These are phyloP conservation scores for Amylocystis lapponica DNA, from an alignment of 768 basidiomycete genomes.

Conservation along the genomic window DNA sequence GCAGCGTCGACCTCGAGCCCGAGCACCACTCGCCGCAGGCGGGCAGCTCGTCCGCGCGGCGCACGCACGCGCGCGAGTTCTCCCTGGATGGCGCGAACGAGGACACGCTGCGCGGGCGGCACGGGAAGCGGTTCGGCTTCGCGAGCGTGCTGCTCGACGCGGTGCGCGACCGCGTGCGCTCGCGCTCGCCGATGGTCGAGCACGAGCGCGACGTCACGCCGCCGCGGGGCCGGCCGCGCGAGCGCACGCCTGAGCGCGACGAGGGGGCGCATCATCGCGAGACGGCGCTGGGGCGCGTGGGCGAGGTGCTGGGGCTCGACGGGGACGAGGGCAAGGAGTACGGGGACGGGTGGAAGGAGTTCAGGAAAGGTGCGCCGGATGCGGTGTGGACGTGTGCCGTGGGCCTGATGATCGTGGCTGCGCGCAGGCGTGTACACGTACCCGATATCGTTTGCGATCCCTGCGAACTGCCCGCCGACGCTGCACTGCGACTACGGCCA, in stretches of 20 bases:
- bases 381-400: background rate
- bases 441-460: slow-evolving; percentile 88
- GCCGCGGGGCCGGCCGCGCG: slow-evolving; percentile 11
- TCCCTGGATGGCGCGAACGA: slow-evolving; percentile 19
- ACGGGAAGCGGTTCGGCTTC: slow-evolving; percentile 46
- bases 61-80: slow-evolving; percentile 1
- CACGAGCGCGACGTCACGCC: slow-evolving; percentile 13
- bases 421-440: slow-evolving; percentile 81
- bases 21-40: no score
- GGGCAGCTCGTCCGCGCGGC: background rate
- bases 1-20: slow-evolving; percentile 3
- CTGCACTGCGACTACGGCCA: slow-evolving; percentile 70
- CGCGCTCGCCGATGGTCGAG: slow-evolving; percentile 32
- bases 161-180: slow-evolving; percentile 39
- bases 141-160: slow-evolving; percentile 45
- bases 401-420: background rate
- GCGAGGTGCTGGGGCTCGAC: slow-evolving; percentile 36
- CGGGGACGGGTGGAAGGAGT: slow-evolving; percentile 74
- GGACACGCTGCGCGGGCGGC: slow-evolving; percentile 29
- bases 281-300: slow-evolving; percentile 30
- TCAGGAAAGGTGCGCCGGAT: slow-evolving; percentile 70
- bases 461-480: slow-evolving; percentile 72
- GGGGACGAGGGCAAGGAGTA: slow-evolving; percentile 36
- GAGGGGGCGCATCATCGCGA: slow-evolving; percentile 25
- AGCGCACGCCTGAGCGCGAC: slow-evolving; percentile 17